Percentiles rank a stretch among this genome's conserved stretches.
Conservation (phyloP, 2,329 filamentous ascomycete species). For the Coniosporium tulheliwenetii region DNA sequence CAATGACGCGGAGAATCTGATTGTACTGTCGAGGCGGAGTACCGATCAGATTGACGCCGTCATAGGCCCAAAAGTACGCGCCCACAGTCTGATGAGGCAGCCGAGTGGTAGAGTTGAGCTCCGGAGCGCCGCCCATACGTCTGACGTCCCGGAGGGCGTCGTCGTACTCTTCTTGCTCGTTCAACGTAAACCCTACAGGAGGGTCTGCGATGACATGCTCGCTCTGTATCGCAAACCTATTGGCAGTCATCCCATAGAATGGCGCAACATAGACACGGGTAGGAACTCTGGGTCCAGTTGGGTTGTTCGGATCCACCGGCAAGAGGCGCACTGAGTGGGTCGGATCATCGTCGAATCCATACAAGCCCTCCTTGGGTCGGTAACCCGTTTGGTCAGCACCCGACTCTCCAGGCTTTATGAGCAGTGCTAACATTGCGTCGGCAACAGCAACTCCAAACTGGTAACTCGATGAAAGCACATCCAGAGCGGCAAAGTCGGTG, state of each 20-base stretch:
- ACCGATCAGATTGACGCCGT: conserved; percentile 10
- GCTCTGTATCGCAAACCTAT: conserved; percentile 8
- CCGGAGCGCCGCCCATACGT: conserved; percentile 3
- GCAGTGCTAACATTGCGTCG: conserved; percentile 8
- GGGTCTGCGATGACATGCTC: conserved; percentile 7
- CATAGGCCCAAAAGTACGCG: conserved; percentile 9
- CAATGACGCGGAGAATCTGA: conserved; percentile 11
- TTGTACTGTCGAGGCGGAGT: conserved; percentile 12
- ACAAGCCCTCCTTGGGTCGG: conserved; percentile 4
- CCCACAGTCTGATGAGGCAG: conserved; percentile 4
- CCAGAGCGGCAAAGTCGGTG: conserved; percentile 3
- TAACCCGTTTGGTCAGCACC: conserved; percentile 7
- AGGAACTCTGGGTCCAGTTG: conserved; percentile 8
- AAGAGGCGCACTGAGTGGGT: conserved; percentile 10
- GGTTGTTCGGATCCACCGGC: conserved; percentile 11
- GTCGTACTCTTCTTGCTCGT: conserved; percentile 5
- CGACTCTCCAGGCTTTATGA: conserved; percentile 4
- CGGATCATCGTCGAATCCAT: conserved; percentile 12
- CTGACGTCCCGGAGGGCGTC: conserved; percentile 4
- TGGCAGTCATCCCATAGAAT: conserved; percentile 11
- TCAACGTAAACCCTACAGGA: conserved; percentile 4
- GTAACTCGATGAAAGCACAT: conserved; percentile 8
- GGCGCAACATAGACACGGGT: conserved; percentile 9
- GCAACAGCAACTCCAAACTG: conserved; percentile 9
- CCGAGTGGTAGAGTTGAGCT: conserved; percentile 5